Evolutionary conservation across 2,329 filamentous ascomycete species (phyloP).

Genomic region (Leptographium radiaticola): DNA sequence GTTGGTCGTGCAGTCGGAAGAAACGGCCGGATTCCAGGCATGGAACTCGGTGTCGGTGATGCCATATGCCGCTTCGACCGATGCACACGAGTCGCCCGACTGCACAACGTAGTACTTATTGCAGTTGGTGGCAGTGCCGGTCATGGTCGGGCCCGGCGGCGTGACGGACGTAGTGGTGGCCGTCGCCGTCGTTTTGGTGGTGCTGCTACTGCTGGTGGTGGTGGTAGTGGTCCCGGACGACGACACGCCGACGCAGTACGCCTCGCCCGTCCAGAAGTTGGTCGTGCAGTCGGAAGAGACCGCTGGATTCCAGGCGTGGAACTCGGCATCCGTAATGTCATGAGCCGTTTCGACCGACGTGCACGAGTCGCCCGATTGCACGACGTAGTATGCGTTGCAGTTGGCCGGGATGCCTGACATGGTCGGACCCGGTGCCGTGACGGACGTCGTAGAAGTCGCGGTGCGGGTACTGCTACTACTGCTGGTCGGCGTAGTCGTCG

Average conservation of each 20-base stretch:
- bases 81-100: background rate
- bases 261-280: slow-evolving; percentile 15
- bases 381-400: background rate
- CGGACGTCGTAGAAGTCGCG: background rate
- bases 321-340: slow-evolving; percentile 14
- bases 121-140: background rate
- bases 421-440: background rate
- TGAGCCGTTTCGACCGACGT: background rate
- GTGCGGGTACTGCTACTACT: no score
- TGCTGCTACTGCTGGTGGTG: no score
- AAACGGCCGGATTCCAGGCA: slow-evolving; percentile 17
- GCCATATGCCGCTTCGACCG: background rate
- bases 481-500: no score
- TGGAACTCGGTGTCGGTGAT: slow-evolving; percentile 16
- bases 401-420: background rate
- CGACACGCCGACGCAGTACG: slow-evolving; percentile 15
- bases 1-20: slow-evolving; percentile 16
- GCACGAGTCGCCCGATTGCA: background rate
- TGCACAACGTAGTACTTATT: background rate
- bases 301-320: slow-evolving; percentile 16
- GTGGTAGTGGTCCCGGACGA: no score
- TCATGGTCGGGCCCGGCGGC: background rate
- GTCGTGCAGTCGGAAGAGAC: slow-evolving; percentile 16
- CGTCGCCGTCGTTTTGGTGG: no score
- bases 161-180: background rate